Conservation (phyloP, 306 rosid species). For the Cucurbita pepo region DNA sequence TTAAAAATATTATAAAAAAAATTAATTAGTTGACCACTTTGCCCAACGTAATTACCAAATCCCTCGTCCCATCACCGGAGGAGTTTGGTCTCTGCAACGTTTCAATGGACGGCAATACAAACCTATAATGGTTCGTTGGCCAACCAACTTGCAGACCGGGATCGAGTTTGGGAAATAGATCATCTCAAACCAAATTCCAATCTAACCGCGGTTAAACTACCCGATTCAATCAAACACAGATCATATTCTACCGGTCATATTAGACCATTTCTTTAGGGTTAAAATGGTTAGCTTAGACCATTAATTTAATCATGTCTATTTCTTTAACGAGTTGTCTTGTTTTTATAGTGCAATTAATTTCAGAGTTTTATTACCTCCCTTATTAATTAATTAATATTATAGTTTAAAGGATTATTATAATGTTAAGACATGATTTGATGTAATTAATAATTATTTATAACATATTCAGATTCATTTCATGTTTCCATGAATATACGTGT, state of each 20-base stretch:
- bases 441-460: no score
- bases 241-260: no score
- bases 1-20: not conserved
- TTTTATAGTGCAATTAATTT: no score
- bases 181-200: constrained; percentile 41
- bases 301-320: not conserved
- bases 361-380: no score
- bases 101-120: not conserved
- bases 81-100: not conserved
- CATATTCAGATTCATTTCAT: no score
- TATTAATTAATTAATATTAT: no score
- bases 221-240: no score
- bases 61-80: not conserved
- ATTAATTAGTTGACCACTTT: not conserved
- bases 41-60: not conserved
- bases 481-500: no score
- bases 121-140: constrained; percentile 20
- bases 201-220: constrained; percentile 13
- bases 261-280: no score
- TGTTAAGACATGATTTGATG: no score
- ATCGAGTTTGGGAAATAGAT: constrained; percentile 80
- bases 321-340: not conserved
- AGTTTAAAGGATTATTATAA: no score
- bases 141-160: constrained; percentile 83
- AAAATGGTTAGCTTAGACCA: no score